A percentile compares a stretch with the other conserved stretches of the same genome.
phyloP scores from a whole-genome alignment of 805 yeast species.

The Saturnispora ahearnii region DNA sequence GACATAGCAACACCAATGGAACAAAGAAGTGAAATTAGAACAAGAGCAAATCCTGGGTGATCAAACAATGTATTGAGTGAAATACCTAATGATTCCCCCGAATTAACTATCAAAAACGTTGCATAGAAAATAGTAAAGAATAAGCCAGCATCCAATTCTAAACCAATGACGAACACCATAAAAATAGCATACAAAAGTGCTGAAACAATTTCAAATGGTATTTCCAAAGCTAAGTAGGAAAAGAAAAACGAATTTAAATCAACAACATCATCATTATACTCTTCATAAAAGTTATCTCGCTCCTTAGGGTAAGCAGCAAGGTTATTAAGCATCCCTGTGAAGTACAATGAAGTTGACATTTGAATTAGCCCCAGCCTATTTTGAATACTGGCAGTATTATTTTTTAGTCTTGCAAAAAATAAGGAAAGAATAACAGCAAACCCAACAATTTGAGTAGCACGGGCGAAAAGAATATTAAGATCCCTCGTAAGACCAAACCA shows the following conservation, averaged over 20 bases:
- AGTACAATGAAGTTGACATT: conserved; percentile 62
- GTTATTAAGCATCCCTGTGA: conserved; percentile 72
- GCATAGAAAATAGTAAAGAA: conserved; percentile 57
- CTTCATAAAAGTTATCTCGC: conserved; percentile 68
- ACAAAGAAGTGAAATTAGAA: conserved; percentile 54
- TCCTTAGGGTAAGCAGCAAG: conserved; percentile 68
- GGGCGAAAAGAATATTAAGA: conserved; percentile 52
- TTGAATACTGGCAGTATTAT: conserved; percentile 42
- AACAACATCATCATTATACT: conserved; percentile 63
- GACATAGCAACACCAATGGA: conserved; percentile 76
- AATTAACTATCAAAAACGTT: conserved; percentile 45
- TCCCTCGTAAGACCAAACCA: conserved; percentile 37
- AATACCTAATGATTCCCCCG: conserved; percentile 83
- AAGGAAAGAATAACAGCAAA: conserved; percentile 58
- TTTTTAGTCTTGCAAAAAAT: conserved; percentile 53
- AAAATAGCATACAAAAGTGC: conserved; percentile 51
- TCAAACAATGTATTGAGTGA: conserved; percentile 63
- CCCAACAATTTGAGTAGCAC: conserved; percentile 56
- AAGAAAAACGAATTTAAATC: conserved; percentile 54
- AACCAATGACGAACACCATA: conserved; percentile 60
- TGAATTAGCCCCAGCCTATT: conserved; percentile 72
- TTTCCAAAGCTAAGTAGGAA: conserved; percentile 50
- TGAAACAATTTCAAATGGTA: conserved; percentile 60
- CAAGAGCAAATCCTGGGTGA: conserved; percentile 76
- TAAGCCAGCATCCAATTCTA: conserved; percentile 58